Percentiles rank a stretch among this genome's conserved stretches.
phyloP scores from a whole-genome alignment of 2,329 filamentous ascomycete genomes.

The Calonectria henricotiae region DNA sequence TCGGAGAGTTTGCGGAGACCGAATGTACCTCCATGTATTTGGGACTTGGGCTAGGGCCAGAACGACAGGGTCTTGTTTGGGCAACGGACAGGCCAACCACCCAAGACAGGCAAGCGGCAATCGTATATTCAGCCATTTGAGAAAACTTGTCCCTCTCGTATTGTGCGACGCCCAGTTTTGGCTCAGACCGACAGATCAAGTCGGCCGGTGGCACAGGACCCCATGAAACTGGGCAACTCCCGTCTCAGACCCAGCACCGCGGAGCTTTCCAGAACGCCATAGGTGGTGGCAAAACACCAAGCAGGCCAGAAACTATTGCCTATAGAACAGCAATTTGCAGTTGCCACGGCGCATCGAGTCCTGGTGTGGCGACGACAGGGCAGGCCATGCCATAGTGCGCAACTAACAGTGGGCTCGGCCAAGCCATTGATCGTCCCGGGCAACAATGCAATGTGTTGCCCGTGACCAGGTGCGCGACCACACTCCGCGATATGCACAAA shows the following conservation, averaged over 20 bases:
- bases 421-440: not conserved
- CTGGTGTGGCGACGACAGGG: constrained; percentile 28
- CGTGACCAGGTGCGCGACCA: not conserved
- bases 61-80: constrained; percentile 20
- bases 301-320: not conserved
- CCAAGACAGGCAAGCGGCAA: constrained; percentile 15
- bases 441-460: not conserved
- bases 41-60: constrained; percentile 17
- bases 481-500: constrained; percentile 9
- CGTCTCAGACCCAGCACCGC: not conserved
- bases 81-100: not conserved
- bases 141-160: constrained; percentile 29
- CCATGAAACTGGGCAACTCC: not conserved
- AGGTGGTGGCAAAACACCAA: constrained; percentile 17
- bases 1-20: constrained; percentile 42
- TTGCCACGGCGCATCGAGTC: constrained; percentile 20
- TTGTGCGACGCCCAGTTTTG: constrained; percentile 16
- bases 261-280: constrained; percentile 21
- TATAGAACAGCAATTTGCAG: constrained; percentile 2
- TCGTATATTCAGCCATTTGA: constrained; percentile 22
- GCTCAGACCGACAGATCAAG: constrained; percentile 21
- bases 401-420: constrained; percentile 7
- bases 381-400: not conserved
- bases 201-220: not conserved
- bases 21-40: constrained; percentile 38